Base-by-base conservation (phyloP, 106 monocot species). In the Dendrobium nobile region DNA sequence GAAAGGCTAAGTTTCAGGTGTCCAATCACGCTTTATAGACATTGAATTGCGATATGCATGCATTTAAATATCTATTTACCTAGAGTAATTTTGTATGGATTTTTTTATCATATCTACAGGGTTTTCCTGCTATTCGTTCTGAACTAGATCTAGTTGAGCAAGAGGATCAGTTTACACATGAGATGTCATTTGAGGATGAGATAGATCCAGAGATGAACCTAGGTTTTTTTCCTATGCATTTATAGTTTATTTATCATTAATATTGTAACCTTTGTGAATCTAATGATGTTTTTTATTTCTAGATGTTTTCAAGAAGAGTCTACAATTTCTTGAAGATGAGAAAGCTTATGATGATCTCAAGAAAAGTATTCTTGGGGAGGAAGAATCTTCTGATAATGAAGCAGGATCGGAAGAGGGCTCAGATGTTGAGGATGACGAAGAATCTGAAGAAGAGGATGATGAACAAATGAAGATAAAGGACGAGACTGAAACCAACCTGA, bases 1-100 rank as follows among this genome's bases (percentile, higher is more conserved):
- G 97, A 47, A 96, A 92, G 79, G 92, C 93, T 2, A 94, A 96
- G 54, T 96, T 96, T 87, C 90, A 93, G 92, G 96, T 96, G 84
- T 68, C 20, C 48, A 48, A 47, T 76, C 26, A 48, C 2, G 26
- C 11, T 20, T 79, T 51, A 22, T 56, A 4, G 7, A 27, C 54
- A 64, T 15, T 72, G 26, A 27, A 41, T 17, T 75, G 58, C 74
- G 65, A 75, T 48, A 75, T 7, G 9, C 22, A 76, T 54, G 2
- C 54, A 5, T 78, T 77, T 20, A 13, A 70, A 2, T 33, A n/a
- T 68, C 28, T 33, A 77, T 33, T 48, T 37, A 77, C 65, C 2
- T 16, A 0, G 65, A 37, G 16, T 74, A 17, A 65, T 18, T 73
- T 59, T 11, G 9, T 41, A 72, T 55, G 42, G 31, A 3, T 76